Conservation (phyloP, 2,329 filamentous ascomycete genomes). For the Ophiocordyceps australis region DNA sequence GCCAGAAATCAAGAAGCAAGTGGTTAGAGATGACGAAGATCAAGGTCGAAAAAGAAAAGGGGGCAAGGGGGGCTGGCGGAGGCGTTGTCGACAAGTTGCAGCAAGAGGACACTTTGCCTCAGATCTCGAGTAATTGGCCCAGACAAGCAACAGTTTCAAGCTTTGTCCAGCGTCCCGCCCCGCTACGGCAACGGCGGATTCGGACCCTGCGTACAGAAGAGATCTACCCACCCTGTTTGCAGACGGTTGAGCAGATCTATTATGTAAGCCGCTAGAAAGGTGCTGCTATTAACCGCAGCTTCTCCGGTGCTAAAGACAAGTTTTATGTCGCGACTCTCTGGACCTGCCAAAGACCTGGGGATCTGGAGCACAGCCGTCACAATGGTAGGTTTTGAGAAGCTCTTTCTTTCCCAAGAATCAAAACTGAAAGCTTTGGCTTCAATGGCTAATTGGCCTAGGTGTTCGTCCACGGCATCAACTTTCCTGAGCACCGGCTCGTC, state of each 20-base stretch:
- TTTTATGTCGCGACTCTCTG: background rate
- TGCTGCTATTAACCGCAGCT: slow-evolving; percentile 9
- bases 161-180: too few species aligned
- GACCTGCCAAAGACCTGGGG: background rate
- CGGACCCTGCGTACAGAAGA: too few species aligned
- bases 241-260: background rate
- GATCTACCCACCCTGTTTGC: background rate
- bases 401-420: too few species aligned
- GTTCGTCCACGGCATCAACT: slow-evolving; percentile 75
- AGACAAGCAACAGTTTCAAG: too few species aligned
- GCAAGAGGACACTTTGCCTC: too few species aligned
- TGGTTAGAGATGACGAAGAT: too few species aligned
- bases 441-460: slow-evolving; percentile 41
- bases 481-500: slow-evolving; percentile 67
- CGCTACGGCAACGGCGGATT: too few species aligned
- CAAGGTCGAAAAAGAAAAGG: too few species aligned
- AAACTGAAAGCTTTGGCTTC: too few species aligned
- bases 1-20: slow-evolving; percentile 5
- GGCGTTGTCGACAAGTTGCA: slow-evolving; percentile 5
- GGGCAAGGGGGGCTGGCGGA: slow-evolving; percentile 1
- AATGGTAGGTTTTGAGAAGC: too few species aligned
- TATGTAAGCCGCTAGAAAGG: background rate
- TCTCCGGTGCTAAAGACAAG: too few species aligned
- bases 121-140: too few species aligned
- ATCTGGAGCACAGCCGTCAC: slow-evolving; percentile 1